These are phyloP conservation scores for Alternaria sp. DNA, from an alignment of 2,329 filamentous ascomycete genomes.

Conservation along the genomic window DNA sequence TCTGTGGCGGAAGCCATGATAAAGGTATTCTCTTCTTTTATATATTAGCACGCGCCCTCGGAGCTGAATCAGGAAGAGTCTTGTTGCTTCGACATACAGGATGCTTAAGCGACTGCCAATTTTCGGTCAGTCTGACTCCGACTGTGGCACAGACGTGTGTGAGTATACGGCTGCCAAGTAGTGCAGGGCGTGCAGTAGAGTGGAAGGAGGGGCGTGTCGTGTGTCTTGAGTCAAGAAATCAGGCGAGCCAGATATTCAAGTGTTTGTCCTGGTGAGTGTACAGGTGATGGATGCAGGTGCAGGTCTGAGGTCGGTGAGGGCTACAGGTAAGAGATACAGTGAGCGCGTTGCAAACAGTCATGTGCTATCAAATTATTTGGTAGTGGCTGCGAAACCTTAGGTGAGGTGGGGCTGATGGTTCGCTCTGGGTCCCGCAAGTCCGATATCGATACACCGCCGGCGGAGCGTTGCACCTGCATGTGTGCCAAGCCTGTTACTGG, in stretches of 20 bases:
- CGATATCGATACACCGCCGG: slow-evolving; percentile 18
- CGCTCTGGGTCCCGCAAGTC: slow-evolving; percentile 7
- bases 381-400: slow-evolving; percentile 14
- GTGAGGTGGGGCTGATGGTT: slow-evolving; percentile 14
- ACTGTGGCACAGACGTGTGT: slow-evolving; percentile 17
- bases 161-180: slow-evolving; percentile 11
- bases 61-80: slow-evolving; percentile 1
- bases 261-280: neutral
- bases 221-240: slow-evolving; percentile 11
- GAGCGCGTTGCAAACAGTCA: slow-evolving; percentile 19
- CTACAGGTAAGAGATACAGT: neutral
- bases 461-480: slow-evolving; percentile 12
- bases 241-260: neutral
- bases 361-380: slow-evolving; percentile 23
- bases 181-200: slow-evolving; percentile 16
- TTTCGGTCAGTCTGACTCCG: slow-evolving; percentile 27
- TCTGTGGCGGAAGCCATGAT: slow-evolving; percentile 28
- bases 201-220: slow-evolving; percentile 17
- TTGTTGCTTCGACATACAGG: slow-evolving; percentile 16
- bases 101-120: slow-evolving; percentile 16
- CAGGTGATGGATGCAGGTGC: slow-evolving; percentile 1
- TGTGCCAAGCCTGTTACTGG: slow-evolving; percentile 14
- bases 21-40: slow-evolving; percentile 26
- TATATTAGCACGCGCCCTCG: slow-evolving; percentile 17
- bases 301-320: slow-evolving; percentile 12